Evolutionary conservation across 2,329 filamentous ascomycete genomes (phyloP).

Genomic region (Graphilbum fragrans): DNA sequence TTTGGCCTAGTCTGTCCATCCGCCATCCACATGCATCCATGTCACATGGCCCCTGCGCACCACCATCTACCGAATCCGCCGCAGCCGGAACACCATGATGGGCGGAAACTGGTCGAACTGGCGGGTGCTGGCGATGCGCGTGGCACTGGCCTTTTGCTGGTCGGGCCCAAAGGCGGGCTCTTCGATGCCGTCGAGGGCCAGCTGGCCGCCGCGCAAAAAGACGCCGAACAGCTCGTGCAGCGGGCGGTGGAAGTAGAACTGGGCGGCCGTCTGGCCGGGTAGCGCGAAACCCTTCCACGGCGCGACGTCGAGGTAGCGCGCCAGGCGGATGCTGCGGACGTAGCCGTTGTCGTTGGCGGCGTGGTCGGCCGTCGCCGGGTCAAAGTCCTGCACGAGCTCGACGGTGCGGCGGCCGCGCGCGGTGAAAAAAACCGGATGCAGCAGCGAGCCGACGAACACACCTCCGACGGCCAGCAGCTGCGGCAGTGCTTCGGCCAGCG

Average conservation of each 20-base stretch:
- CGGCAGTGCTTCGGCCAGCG: conserved; percentile 27
- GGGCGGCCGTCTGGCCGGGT: conserved; percentile 19
- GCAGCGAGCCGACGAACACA: conserved; percentile 32
- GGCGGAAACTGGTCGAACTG: no score
- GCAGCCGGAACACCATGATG: no score
- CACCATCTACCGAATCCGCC: no score
- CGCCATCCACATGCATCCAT: no score
- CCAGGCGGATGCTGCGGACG: conserved; percentile 23
- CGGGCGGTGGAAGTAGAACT: conserved; percentile 12
- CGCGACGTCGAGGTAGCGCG: conserved; percentile 27
- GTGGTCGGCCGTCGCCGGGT: conserved; percentile 6
- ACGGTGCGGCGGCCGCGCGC: conserved; percentile 25
- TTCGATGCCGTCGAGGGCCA: no score
- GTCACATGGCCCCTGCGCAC: no score
- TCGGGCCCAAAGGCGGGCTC: no score
- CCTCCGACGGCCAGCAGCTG: conserved; percentile 25
- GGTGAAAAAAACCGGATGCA: conserved; percentile 38
- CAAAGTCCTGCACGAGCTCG: conserved; percentile 20
- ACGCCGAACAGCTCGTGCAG: conserved; percentile 28
- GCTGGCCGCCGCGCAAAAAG: no score
- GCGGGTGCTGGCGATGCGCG: no score
- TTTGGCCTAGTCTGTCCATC: no score
- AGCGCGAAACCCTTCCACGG: conserved; percentile 24
- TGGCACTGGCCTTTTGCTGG: no score
- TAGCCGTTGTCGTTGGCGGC: conserved; percentile 17